phyloP scores from a whole-genome alignment of 805 yeast genomes.

The Metschnikowia matae region DNA sequence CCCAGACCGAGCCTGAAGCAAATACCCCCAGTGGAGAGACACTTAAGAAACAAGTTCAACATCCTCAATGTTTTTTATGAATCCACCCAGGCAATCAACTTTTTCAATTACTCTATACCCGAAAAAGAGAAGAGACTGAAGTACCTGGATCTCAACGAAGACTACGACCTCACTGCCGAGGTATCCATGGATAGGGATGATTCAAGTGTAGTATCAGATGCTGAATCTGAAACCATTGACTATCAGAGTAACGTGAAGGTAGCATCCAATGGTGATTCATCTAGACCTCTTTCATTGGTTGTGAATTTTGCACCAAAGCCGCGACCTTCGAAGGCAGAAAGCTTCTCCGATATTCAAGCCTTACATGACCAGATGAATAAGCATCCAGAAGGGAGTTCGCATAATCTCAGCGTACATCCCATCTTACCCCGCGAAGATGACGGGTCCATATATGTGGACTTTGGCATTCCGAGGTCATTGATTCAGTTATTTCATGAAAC shows the following conservation, averaged over 20 bases:
- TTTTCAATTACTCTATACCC: slow-evolving; percentile 42
- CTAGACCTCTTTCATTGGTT: slow-evolving; percentile 23
- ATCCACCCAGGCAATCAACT: slow-evolving; percentile 48
- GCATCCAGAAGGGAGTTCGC: neutral
- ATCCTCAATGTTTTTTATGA: slow-evolving; percentile 37
- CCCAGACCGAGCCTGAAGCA: slow-evolving; percentile 19
- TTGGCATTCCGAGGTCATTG: slow-evolving; percentile 47
- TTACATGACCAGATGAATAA: neutral
- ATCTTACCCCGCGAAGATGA: slow-evolving; percentile 16
- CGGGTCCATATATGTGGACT: slow-evolving; percentile 36
- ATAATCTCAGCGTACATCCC: neutral
- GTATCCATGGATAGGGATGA: slow-evolving; percentile 1
- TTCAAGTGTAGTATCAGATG: slow-evolving; percentile 10
- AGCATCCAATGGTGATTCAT: slow-evolving; percentile 13
- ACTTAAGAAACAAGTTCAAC: slow-evolving; percentile 27
- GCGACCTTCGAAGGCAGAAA: neutral
- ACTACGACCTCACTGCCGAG: slow-evolving; percentile 27
- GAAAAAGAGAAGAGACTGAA: slow-evolving; percentile 33
- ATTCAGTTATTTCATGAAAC: slow-evolving; percentile 44
- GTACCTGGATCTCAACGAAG: slow-evolving; percentile 43
- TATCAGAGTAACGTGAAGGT: slow-evolving; percentile 9
- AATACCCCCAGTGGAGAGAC: slow-evolving; percentile 17
- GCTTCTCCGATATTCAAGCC: slow-evolving; percentile 1
- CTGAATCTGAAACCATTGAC: slow-evolving; percentile 16
- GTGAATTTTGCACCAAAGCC: slow-evolving; percentile 19